Percentiles rank a stretch among this genome's conserved stretches.
Conservation (phyloP, 345 rosid genomes). For the Populus pruinosa region DNA sequence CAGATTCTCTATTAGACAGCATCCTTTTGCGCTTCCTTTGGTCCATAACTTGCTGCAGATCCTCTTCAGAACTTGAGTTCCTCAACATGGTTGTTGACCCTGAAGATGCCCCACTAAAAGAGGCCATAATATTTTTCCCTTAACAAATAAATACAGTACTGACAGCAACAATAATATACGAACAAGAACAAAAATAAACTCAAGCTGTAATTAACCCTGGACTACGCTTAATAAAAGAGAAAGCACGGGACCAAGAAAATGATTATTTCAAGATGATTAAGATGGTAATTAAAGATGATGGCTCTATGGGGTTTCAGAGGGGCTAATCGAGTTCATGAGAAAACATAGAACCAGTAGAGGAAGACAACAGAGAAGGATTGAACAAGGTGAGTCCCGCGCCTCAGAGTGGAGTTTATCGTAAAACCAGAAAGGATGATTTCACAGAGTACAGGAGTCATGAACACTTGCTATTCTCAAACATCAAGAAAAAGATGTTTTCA, state of each 20-base stretch:
- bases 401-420: slow-evolving; percentile 24
- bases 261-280: not conserved
- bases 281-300: not conserved
- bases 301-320: too few relatives aligned
- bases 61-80: slow-evolving; percentile 19
- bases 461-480: slow-evolving; percentile 2
- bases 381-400: slow-evolving; percentile 31
- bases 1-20: slow-evolving; percentile 26
- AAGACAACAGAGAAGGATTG: slow-evolving; percentile 29
- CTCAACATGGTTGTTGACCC: not conserved
- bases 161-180: not conserved
- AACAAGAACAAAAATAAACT: not conserved
- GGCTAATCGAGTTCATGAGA: slow-evolving; percentile 16
- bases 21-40: slow-evolving; percentile 23
- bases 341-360: slow-evolving; percentile 27
- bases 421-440: slow-evolving; percentile 25
- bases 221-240: not conserved
- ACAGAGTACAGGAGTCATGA: slow-evolving; percentile 26
- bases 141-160: not conserved
- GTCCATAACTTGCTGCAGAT: slow-evolving; percentile 8
- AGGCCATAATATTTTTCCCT: slow-evolving; percentile 12
- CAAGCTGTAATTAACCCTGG: not conserved
- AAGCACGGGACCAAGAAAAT: slow-evolving; percentile 9
- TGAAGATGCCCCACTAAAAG: slow-evolving; percentile 16
- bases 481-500: not conserved